Evolutionary conservation across 495 filamentous ascomycete species (phyloP), one percentile per base, ranked within the genome.

Genomic region (Neurospora sp.): DNA sequence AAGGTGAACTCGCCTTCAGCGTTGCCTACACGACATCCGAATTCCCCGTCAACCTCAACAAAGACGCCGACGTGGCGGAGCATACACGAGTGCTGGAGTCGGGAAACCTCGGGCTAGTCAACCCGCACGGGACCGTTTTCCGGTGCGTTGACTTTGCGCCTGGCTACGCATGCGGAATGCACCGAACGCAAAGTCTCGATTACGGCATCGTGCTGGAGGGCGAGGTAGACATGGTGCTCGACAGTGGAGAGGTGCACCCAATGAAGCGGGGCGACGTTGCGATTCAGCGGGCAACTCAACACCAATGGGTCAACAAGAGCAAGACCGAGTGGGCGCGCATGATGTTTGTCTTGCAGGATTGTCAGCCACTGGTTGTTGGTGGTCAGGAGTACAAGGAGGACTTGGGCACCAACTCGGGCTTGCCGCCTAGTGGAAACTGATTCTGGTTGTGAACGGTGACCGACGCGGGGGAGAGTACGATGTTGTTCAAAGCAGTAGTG

Each of bases 171-270:
- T 86, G 84, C 74, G 83, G 85, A 71, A 88, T 94, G 87, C 93
- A 94, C 73, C 85, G 92, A 0, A 94, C 93, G 4, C 85, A 89
- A 77, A 89, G 86, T 19, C 80, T 96, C 5, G 93, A 95, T 74
- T 94, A 92, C 70, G 92, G 92, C 4, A 85, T 94, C 72, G 88
- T 96, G 36, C 73, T 96, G n/a, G 92, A 94, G 77, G 93, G 93
- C 0, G 78, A 87, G 76, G 78, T 92, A n/a, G 90, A 88, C 77
- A 85, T 90, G 80, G 79, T 87, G 8, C 79, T 94, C 10, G 92
- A 93, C 76, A 75, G 80, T 76, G 87, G 91, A 0, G 90, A 89
- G 77, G 82, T 79, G 70, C 79, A 83, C 70, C 74, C 80, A 5
- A 81, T 94, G 86, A 81, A 84, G 77, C 77, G 85, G 7, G 92